phyloP scores from a whole-genome alignment of 257 asterid species.

The Lavandula angustifolia region DNA sequence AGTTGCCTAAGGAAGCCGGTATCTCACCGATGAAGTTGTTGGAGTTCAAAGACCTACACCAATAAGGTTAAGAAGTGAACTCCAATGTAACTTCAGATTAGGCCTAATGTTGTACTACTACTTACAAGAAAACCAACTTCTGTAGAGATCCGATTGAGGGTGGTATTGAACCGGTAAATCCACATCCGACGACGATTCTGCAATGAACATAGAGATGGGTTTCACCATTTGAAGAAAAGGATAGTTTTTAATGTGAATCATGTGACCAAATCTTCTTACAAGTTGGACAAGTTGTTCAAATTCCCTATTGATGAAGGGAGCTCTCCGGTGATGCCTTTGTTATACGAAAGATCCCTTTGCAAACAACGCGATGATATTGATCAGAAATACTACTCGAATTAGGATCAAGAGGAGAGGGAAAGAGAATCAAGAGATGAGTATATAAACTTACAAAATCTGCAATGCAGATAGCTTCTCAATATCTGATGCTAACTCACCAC shows the following conservation, averaged over 20 bases:
- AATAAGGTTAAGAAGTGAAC: not conserved
- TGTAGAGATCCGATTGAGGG: conserved; percentile 66
- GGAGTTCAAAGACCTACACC: conserved; percentile 67
- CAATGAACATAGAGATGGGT: conserved; percentile 27
- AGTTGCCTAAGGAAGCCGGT: conserved; percentile 67
- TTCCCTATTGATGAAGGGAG: conserved; percentile 69
- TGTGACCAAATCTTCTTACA: conserved; percentile 84
- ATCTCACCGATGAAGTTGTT: conserved; percentile 70
- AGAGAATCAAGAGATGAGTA: too few relatives aligned
- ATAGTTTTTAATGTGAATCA: too few relatives aligned
- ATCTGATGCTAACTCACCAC: conserved; percentile 71
- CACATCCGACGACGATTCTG: conserved; percentile 79
- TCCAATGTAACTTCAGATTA: too few relatives aligned
- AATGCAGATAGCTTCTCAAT: conserved; percentile 55
- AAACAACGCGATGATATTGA: conserved; percentile 4
- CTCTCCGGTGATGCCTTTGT: conserved; percentile 61
- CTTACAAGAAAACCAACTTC: conserved; percentile 69
- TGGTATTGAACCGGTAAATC: conserved; percentile 76
- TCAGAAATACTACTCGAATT: not conserved
- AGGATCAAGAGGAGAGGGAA: not conserved
- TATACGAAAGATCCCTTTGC: conserved; percentile 85
- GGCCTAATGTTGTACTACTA: too few relatives aligned
- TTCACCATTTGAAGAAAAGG: too few relatives aligned
- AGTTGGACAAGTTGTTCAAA: conserved; percentile 54
- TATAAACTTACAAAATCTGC: conserved; percentile 65